A percentile compares a stretch with the other conserved stretches of the same genome.
Evolutionary conservation across 805 yeast species (phyloP).

Genomic region (Wickerhamiella parazyma): DNA sequence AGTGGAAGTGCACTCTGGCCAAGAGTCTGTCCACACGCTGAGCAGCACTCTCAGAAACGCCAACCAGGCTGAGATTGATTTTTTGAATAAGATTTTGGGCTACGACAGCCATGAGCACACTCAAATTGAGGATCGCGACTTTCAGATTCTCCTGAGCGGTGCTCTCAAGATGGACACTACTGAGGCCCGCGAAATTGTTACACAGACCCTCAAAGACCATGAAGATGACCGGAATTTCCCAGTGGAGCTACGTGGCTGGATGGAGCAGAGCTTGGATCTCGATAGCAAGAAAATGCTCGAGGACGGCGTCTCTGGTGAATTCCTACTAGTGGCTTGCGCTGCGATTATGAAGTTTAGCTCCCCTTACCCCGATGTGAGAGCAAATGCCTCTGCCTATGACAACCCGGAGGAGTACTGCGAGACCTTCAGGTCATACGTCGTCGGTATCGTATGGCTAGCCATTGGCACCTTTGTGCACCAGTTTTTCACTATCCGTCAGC

Average conservation of each 20-base stretch:
- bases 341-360: conserved; percentile 32
- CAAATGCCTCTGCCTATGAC: conserved; percentile 40
- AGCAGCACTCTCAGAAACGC: background rate
- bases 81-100: background rate
- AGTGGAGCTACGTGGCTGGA: background rate
- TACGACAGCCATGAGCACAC: background rate
- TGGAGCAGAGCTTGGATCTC: background rate
- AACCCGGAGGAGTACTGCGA: conserved; percentile 33
- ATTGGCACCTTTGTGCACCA: conserved; percentile 43
- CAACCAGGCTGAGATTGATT: conserved; percentile 1
- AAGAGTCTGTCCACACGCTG: background rate
- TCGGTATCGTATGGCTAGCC: conserved; percentile 37
- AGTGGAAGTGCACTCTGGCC: background rate
- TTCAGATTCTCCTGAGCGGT: background rate
- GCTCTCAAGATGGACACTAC: background rate
- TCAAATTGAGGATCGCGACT: conserved; percentile 3
- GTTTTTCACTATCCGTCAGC: conserved; percentile 43
- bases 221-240: conserved; percentile 6
- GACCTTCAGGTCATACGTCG: conserved; percentile 37
- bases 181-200: conserved; percentile 7
- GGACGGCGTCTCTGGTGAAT: conserved; percentile 2
- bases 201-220: conserved; percentile 1
- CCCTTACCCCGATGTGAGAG: conserved; percentile 48
- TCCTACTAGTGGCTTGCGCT: conserved; percentile 28
- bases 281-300: background rate